Percentiles rank a stretch among this genome's conserved stretches.
Evolutionary conservation across 129 eudicot genomes (phyloP).

Genomic region (Artemisia argyi): DNA sequence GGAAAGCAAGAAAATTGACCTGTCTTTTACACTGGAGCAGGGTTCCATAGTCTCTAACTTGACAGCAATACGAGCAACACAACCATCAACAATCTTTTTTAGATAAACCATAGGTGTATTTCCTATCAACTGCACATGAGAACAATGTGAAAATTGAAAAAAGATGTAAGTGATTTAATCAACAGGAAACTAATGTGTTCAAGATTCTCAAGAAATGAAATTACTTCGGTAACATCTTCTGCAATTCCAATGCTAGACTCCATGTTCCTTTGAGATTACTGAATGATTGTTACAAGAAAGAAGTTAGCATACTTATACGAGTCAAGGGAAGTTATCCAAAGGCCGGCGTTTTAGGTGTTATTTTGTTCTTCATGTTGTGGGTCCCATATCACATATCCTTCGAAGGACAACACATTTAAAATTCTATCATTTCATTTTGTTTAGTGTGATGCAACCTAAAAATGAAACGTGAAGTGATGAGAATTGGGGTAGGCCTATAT

Average conservation of each 20-base stretch:
- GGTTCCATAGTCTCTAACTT: slow-evolving; percentile 74
- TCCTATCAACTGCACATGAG: slow-evolving; percentile 55
- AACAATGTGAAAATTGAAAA: neutral
- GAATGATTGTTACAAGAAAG: slow-evolving; percentile 11
- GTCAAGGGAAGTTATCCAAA: too few species aligned
- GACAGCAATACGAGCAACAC: slow-evolving; percentile 65
- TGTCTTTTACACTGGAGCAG: slow-evolving; percentile 72
- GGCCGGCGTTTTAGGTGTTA: too few species aligned
- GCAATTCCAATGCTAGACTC: slow-evolving; percentile 49
- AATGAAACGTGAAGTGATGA: too few species aligned
- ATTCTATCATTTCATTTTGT: neutral
- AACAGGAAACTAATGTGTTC: neutral
- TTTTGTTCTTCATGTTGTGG: neutral
- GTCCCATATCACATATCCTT: neutral
- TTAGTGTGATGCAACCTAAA: too few species aligned
- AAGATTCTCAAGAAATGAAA: slow-evolving; percentile 11
- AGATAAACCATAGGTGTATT: slow-evolving; percentile 77
- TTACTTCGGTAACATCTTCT: slow-evolving; percentile 68
- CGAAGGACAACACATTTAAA: neutral
- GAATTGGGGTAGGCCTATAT: too few species aligned
- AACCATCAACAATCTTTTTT: slow-evolving; percentile 60
- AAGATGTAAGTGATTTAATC: too few species aligned
- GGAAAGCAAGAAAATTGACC: slow-evolving; percentile 27
- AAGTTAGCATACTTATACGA: slow-evolving; percentile 16
- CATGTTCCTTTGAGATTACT: slow-evolving; percentile 49